Conservation (phyloP, 306 rosid species). For the Hippophae gyantsensis region DNA sequence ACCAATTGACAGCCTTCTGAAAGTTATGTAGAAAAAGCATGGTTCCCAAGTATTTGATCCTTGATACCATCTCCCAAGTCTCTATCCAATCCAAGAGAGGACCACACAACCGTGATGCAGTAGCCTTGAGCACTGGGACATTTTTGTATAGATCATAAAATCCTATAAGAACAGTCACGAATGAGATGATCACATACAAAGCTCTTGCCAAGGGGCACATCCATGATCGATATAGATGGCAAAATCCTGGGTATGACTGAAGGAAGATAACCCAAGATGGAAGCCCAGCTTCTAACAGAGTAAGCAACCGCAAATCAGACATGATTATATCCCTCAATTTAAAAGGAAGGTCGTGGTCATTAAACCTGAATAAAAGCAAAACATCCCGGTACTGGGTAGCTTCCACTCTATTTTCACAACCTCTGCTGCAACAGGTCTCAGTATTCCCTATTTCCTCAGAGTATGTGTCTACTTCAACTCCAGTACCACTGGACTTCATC, state of each 20-base stretch:
- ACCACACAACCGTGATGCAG: slow-evolving; percentile 83
- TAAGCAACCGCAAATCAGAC: slow-evolving; percentile 79
- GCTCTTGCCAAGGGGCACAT: slow-evolving; percentile 91
- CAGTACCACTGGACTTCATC: slow-evolving; percentile 21
- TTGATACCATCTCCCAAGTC: slow-evolving; percentile 90
- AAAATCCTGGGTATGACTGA: slow-evolving; percentile 87
- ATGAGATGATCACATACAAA: slow-evolving; percentile 63
- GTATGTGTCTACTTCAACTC: slow-evolving; percentile 24
- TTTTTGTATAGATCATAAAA: slow-evolving; percentile 90
- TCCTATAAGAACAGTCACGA: slow-evolving; percentile 87
- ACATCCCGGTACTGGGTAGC: slow-evolving; percentile 65
- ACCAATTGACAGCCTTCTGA: slow-evolving; percentile 78
- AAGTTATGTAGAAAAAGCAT: slow-evolving; percentile 86
- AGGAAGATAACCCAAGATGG: slow-evolving; percentile 96
- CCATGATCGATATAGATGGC: slow-evolving; percentile 96
- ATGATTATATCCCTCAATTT: slow-evolving; percentile 54
- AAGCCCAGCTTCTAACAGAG: slow-evolving; percentile 92
- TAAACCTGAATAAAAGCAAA: slow-evolving; percentile 59
- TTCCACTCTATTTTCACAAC: slow-evolving; percentile 44
- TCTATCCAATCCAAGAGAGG: slow-evolving; percentile 96
- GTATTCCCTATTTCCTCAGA: slow-evolving; percentile 22
- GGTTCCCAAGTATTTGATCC: slow-evolving; percentile 91
- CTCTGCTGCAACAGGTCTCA: neutral
- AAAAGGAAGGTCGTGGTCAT: slow-evolving; percentile 79
- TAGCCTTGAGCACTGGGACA: slow-evolving; percentile 88